Percentiles rank a stretch among this genome's conserved stretches.
These are phyloP conservation scores for Fraxinus nigra DNA, from an alignment of 305 asterid genomes.

Conservation along the genomic window DNA sequence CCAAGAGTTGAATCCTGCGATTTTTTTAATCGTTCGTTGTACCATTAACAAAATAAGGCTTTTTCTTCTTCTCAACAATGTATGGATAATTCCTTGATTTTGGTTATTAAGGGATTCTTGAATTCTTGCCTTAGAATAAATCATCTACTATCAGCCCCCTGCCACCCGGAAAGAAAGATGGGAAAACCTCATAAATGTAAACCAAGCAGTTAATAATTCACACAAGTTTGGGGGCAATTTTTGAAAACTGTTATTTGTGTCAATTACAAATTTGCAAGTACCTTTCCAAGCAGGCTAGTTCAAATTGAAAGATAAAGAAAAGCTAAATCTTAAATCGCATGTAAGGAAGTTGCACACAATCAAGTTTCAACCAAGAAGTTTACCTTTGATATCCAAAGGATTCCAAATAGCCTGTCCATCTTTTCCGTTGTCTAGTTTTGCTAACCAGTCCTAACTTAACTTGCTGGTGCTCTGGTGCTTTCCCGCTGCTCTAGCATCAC, in stretches of 20 bases:
- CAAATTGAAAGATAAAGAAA: neutral
- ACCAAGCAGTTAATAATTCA: neutral
- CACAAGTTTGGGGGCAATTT: neutral
- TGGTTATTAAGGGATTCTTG: neutral
- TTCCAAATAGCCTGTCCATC: neutral
- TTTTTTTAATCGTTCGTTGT: neutral
- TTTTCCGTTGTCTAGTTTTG: neutral
- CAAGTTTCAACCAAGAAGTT: neutral
- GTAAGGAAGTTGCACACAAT: neutral
- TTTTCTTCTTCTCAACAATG: neutral
- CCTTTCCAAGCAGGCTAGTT: neutral
- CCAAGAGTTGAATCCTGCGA: neutral
- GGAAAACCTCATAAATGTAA: conserved; percentile 11
- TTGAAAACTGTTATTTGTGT: neutral
- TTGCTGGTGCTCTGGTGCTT: neutral
- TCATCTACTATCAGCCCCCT: neutral
- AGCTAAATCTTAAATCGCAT: too few relatives aligned
- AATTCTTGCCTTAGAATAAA: neutral
- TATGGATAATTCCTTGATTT: neutral
- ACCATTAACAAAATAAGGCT: neutral
- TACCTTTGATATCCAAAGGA: neutral
- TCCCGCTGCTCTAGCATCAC: neutral
- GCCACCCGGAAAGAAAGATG: conserved; percentile 5
- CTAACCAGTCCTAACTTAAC: neutral
- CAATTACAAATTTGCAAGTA: neutral